Evolutionary conservation across 768 basidiomycete species (phyloP).

Genomic region (Baorangia bicolor): DNA sequence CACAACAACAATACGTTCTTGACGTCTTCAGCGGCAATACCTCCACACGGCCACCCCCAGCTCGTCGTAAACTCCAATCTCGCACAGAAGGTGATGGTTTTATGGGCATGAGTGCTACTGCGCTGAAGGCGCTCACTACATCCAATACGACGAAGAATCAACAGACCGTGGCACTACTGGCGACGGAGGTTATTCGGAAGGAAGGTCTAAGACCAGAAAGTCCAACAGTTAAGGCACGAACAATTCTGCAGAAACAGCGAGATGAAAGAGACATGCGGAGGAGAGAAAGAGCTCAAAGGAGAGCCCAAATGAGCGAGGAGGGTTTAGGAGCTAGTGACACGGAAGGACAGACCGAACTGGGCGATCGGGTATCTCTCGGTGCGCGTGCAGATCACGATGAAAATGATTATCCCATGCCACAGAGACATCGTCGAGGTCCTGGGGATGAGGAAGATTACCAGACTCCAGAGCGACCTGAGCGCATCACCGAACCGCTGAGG

Average conservation of each 20-base stretch:
- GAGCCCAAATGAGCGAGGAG: conserved; percentile 49
- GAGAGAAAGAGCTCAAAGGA: conserved; percentile 57
- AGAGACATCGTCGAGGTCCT: conserved; percentile 58
- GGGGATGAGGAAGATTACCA: conserved; percentile 83
- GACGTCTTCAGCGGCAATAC: conserved; percentile 39
- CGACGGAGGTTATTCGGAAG: conserved; percentile 69
- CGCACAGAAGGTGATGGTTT: conserved; percentile 45
- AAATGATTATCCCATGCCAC: conserved; percentile 22
- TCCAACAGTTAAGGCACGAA: conserved; percentile 71
- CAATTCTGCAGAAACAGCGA: conserved; percentile 61
- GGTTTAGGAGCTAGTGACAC: conserved; percentile 26
- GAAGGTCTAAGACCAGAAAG: conserved; percentile 74
- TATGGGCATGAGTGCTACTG: conserved; percentile 65
- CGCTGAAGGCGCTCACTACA: conserved; percentile 67
- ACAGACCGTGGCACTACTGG: conserved; percentile 56
- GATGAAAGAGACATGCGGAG: conserved; percentile 59
- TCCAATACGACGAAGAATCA: conserved; percentile 76
- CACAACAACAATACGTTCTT: conserved; percentile 31
- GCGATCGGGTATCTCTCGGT: conserved; percentile 1
- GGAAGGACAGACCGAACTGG: conserved; percentile 27
- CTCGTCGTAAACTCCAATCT: conserved; percentile 46
- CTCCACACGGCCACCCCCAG: conserved; percentile 29
- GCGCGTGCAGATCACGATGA: conserved; percentile 22
- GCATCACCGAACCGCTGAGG: conserved; percentile 40
- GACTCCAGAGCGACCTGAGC: conserved; percentile 53